Evolutionary conservation across 1,284 basidiomycete genomes (phyloP).

Genomic region (Ustilago curta): DNA sequence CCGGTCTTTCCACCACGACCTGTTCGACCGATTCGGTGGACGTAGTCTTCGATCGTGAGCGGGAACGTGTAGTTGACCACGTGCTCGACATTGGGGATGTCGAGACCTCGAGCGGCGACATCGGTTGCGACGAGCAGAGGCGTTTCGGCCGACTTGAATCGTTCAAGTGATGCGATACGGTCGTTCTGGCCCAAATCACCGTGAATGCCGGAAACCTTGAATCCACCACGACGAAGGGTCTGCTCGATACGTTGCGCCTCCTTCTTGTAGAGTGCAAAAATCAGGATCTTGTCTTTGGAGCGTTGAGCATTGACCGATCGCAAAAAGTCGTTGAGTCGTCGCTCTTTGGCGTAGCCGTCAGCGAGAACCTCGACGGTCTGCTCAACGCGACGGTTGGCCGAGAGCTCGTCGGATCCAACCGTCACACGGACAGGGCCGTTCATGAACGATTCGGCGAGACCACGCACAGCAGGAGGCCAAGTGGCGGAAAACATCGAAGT

Average conservation of each 20-base stretch:
- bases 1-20: slow-evolving; percentile 91
- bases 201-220: slow-evolving; percentile 87
- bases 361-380: slow-evolving; percentile 88
- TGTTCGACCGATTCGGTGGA: slow-evolving; percentile 96
- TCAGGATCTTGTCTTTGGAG: slow-evolving; percentile 79
- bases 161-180: slow-evolving; percentile 86
- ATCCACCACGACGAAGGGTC: slow-evolving; percentile 82
- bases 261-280: slow-evolving; percentile 94
- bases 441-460: slow-evolving; percentile 91
- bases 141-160: slow-evolving; percentile 87
- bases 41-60: slow-evolving; percentile 79
- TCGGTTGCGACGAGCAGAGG: slow-evolving; percentile 94
- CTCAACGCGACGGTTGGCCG: slow-evolving; percentile 89
- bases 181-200: slow-evolving; percentile 91
- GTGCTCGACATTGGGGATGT: slow-evolving; percentile 93
- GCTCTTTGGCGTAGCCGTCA: slow-evolving; percentile 88
- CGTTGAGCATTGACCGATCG: slow-evolving; percentile 69
- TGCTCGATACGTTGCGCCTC: slow-evolving; percentile 88
- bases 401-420: slow-evolving; percentile 93
- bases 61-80: slow-evolving; percentile 87
- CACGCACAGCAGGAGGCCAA: slow-evolving; percentile 95
- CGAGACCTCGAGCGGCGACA: slow-evolving; percentile 93
- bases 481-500: slow-evolving; percentile 84
- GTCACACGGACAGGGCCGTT: slow-evolving; percentile 87
- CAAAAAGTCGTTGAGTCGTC: slow-evolving; percentile 65